Evolutionary conservation across 2,329 filamentous ascomycete genomes (phyloP), one percentile per base, ranked within the genome.

Genomic region (Bretziella fagacearum): DNA sequence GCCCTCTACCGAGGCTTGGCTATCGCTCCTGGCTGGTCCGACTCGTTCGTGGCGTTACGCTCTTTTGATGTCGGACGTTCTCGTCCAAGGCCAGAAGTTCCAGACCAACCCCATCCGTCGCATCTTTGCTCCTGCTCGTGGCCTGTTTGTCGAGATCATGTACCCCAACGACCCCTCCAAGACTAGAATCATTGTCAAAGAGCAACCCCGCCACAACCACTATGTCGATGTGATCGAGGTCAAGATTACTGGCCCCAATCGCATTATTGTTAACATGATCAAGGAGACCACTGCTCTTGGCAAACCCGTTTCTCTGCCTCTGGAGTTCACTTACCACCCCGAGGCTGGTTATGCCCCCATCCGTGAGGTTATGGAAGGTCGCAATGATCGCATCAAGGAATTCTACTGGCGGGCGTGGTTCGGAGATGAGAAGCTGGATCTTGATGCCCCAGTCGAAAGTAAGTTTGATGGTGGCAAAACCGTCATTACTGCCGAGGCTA

Each of bases 391-490:
- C 54, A 96, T 98, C 70, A 98, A 98, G 71, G 84, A 94, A 63
- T 98, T 98, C 63, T 98, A 98, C 72, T 98, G 93, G 78, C 79
- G 80, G 55, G 80, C 93, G 54, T 98, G 91, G 91, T 98, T 98
- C 56, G 91, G 86, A 35, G 74, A 87, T 51, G 87, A 94, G 58
- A 65, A 72, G 36, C 72, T 93, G 44, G 80, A 93, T 47, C 83
- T 95, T 47, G 81, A 95, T 56, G 80, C 82, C 13, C 71, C 84
- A 29, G 83, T 94, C 45, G 87, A 84, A 4, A 81, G 84, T 59
- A 79, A 78, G 55, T 98, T 98, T 59, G 84, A 91, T 54, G 91
- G 91, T 59, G 91, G 91, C 54, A 79, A 79, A 55, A 76, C 85
- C 4, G 85, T 75, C 22, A 87, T 98, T 55, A 94, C 85, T 3